Conservation (phyloP, 768 basidiomycete genomes). For the Hypsizygus marmoreus region DNA sequence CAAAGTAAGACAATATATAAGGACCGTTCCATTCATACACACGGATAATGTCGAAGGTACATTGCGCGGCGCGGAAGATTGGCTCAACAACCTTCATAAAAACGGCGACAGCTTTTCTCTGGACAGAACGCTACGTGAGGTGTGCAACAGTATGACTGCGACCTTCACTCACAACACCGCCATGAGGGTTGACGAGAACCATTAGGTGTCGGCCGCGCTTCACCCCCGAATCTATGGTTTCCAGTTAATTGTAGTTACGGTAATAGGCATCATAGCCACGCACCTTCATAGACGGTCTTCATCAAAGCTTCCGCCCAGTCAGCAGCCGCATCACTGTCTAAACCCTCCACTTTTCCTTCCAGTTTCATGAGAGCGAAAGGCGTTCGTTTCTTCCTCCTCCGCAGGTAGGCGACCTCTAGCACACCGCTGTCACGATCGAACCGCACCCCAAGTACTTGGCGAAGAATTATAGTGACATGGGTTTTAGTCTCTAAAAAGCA, state of each 20-base stretch:
- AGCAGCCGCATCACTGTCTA: constrained; percentile 32
- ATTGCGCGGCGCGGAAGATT: constrained; percentile 68
- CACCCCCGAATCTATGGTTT: constrained; percentile 41
- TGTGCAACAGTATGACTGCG: neutral
- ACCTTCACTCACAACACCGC: constrained; percentile 65
- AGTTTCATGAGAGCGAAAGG: constrained; percentile 41
- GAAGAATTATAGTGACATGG: constrained; percentile 37
- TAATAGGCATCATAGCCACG: constrained; percentile 11
- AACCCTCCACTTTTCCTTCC: constrained; percentile 41
- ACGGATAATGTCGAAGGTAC: constrained; percentile 65
- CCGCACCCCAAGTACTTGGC: constrained; percentile 58
- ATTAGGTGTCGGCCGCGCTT: constrained; percentile 58
- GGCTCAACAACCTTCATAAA: constrained; percentile 68
- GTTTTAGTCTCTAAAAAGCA: constrained; percentile 5
- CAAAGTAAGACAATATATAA: neutral
- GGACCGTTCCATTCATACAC: constrained; percentile 33
- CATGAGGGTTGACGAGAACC: constrained; percentile 77
- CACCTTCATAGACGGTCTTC: constrained; percentile 65
- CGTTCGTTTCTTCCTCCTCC: constrained; percentile 41
- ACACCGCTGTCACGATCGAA: constrained; percentile 30
- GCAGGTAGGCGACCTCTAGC: constrained; percentile 55
- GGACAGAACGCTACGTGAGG: constrained; percentile 6
- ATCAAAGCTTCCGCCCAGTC: constrained; percentile 61
- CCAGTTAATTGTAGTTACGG: neutral
- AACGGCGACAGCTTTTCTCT: constrained; percentile 64